Evolutionary conservation across 768 basidiomycete species (phyloP).

Genomic region (Podaxis carcinomalis): DNA sequence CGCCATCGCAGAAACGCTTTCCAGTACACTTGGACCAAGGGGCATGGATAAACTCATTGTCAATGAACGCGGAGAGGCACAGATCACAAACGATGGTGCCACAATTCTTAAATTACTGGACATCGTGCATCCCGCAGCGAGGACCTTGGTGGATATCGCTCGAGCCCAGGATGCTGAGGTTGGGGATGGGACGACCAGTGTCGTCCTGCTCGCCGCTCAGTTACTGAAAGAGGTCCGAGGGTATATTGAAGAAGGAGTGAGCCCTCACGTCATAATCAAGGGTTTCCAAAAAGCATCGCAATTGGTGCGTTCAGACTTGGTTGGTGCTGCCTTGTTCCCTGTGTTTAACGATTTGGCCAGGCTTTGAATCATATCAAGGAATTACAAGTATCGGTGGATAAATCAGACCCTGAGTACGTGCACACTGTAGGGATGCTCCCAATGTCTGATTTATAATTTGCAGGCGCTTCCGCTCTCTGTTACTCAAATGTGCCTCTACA

Average conservation of each 20-base stretch:
- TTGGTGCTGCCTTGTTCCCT: slow-evolving; percentile 4
- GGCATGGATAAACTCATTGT: slow-evolving; percentile 99
- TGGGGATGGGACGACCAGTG: slow-evolving; percentile 96
- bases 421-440: not conserved
- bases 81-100: slow-evolving; percentile 99
- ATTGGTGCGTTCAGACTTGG: slow-evolving; percentile 50
- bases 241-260: slow-evolving; percentile 95
- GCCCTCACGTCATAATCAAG: slow-evolving; percentile 97
- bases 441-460: slow-evolving; percentile 10
- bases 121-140: slow-evolving; percentile 96
- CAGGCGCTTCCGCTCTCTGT: slow-evolving; percentile 89
- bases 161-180: slow-evolving; percentile 98
- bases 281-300: slow-evolving; percentile 86
- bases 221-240: slow-evolving; percentile 87
- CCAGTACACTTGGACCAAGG: slow-evolving; percentile 93
- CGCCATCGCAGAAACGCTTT: slow-evolving; percentile 85
- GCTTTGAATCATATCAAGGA: slow-evolving; percentile 83
- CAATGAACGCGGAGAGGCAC: slow-evolving; percentile 88
- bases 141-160: slow-evolving; percentile 97
- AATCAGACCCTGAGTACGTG: slow-evolving; percentile 81
- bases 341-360: slow-evolving; percentile 33
- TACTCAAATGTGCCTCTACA: slow-evolving; percentile 95
- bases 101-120: slow-evolving; percentile 97
- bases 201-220: slow-evolving; percentile 92
- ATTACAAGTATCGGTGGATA: slow-evolving; percentile 88